A percentile compares a stretch with the other conserved stretches of the same genome.
These are phyloP conservation scores for Solanum sitiens DNA, from an alignment of 257 asterid species.

Conservation along the genomic window DNA sequence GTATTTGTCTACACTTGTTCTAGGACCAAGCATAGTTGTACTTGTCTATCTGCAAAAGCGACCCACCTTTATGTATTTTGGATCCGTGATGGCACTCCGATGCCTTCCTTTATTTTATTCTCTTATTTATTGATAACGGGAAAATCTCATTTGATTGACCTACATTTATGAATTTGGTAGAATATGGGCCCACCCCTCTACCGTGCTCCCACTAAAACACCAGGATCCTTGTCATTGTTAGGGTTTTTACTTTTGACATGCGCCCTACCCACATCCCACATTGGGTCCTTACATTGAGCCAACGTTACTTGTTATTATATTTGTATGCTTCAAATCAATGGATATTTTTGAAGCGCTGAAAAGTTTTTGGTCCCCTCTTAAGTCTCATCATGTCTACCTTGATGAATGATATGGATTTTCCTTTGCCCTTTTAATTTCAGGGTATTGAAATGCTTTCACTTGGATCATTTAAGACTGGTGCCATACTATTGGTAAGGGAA, in stretches of 20 bases:
- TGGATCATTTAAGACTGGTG: constrained; percentile 98
- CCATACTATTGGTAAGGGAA: constrained; percentile 75
- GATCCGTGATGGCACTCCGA: background rate
- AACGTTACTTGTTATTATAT: background rate
- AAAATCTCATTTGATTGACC: background rate
- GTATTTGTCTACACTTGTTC: background rate
- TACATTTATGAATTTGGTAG: background rate
- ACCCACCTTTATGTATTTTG: background rate
- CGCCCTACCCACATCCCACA: background rate
- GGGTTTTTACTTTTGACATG: background rate
- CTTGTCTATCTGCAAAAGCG: background rate
- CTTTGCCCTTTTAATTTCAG: constrained; percentile 15
- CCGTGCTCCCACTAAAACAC: background rate
- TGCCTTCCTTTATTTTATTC: background rate
- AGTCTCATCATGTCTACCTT: background rate
- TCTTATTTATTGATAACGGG: background rate
- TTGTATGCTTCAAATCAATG: background rate
- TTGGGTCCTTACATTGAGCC: background rate
- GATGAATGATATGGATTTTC: background rate
- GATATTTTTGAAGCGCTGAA: background rate
- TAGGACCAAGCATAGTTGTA: background rate
- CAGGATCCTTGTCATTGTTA: background rate
- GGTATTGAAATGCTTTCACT: constrained; percentile 97
- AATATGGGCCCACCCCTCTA: background rate
- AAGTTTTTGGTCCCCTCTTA: background rate